phyloP scores from a whole-genome alignment of 2,329 filamentous ascomycete species.

The Fusarium sp. region DNA sequence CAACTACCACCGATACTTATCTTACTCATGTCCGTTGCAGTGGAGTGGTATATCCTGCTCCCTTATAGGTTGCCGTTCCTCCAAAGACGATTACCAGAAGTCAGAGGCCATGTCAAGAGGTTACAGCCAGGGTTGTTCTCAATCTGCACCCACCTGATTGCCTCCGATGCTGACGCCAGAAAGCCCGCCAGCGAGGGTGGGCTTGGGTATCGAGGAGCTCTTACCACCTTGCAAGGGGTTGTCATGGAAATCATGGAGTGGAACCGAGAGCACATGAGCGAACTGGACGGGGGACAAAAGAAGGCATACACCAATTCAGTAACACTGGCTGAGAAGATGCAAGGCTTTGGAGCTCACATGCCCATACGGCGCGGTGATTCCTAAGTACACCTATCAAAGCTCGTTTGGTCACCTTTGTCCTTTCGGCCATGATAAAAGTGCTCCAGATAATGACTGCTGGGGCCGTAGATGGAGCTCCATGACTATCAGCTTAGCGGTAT shows the following conservation, averaged over 20 bases:
- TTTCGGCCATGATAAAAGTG: no score
- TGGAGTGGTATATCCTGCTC: conserved; percentile 11
- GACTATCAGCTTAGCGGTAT: no score
- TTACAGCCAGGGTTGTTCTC: conserved; percentile 7
- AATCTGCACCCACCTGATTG: conserved; percentile 10
- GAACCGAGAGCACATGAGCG: background rate
- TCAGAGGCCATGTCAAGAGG: background rate
- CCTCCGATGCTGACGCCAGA: background rate
- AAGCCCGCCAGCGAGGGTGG: background rate
- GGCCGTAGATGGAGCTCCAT: no score
- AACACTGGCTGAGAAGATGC: conserved; percentile 1
- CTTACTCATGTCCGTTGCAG: background rate
- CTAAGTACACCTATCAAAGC: no score
- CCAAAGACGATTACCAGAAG: background rate
- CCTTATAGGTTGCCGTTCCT: background rate
- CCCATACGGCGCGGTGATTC: background rate
- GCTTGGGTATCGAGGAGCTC: background rate
- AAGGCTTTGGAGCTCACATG: background rate
- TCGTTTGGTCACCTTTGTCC: no score
- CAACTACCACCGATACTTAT: background rate
- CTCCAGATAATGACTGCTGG: no score
- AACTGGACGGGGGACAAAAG: background rate
- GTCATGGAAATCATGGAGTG: conserved; percentile 4
- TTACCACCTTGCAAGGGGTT: conserved; percentile 3
- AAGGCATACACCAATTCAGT: conserved; percentile 5